Percentiles rank a stretch among this genome's conserved stretches.
Evolutionary conservation across 2,329 filamentous ascomycete genomes (phyloP).

Genomic region (Alternaria infectoria): DNA sequence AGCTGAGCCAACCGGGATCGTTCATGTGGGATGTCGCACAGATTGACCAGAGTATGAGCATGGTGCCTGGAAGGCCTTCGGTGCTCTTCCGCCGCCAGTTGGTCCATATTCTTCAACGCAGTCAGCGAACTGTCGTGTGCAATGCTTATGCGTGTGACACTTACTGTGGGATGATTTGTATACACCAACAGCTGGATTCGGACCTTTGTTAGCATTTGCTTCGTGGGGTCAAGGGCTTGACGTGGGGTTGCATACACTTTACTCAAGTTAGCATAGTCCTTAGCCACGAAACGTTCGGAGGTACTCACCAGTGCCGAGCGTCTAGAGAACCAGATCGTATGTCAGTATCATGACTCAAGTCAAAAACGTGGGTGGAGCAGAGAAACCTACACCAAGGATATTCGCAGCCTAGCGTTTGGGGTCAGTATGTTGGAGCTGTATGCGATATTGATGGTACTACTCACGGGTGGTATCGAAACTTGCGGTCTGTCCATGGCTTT

Average conservation of each 20-base stretch:
- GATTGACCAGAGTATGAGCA: slow-evolving; percentile 70
- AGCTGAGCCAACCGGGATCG: neutral
- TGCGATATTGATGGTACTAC: slow-evolving; percentile 4
- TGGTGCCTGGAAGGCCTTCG: slow-evolving; percentile 64
- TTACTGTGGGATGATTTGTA: slow-evolving; percentile 50
- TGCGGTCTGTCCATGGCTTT: slow-evolving; percentile 39
- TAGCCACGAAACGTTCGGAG: neutral
- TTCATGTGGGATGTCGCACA: slow-evolving; percentile 45
- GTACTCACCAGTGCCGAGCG: slow-evolving; percentile 47
- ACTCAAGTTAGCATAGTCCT: slow-evolving; percentile 19
- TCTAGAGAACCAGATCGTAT: slow-evolving; percentile 26
- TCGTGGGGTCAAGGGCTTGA: neutral
- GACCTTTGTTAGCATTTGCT: slow-evolving; percentile 20
- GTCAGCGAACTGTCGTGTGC: slow-evolving; percentile 14
- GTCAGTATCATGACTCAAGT: slow-evolving; percentile 21
- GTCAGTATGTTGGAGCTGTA: slow-evolving; percentile 25
- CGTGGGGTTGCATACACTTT: slow-evolving; percentile 27
- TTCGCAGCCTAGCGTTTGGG: slow-evolving; percentile 43
- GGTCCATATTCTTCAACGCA: slow-evolving; percentile 59
- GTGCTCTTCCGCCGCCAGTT: slow-evolving; percentile 68
- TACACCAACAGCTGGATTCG: slow-evolving; percentile 48
- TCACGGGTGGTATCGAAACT: slow-evolving; percentile 43
- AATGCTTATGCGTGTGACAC: slow-evolving; percentile 11
- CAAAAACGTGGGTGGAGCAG: neutral
- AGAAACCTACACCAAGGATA: slow-evolving; percentile 45